A percentile compares a stretch with the other conserved stretches of the same genome.
Conservation (phyloP, 805 yeast genomes). For the Pichia nakasei region DNA sequence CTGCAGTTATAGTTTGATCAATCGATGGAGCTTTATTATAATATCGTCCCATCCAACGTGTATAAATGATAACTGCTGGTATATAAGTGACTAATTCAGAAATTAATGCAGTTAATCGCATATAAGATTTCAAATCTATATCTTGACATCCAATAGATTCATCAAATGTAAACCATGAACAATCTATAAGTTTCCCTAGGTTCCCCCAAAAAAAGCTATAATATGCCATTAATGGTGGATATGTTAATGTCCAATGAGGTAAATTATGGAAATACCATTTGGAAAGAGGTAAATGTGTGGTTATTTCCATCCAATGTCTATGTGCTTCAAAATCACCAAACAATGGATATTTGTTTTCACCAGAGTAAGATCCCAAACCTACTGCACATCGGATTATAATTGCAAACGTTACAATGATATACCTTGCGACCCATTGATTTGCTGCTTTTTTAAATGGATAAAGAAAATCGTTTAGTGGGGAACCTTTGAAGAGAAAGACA, state of each 20-base stretch:
- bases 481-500: conserved; percentile 29
- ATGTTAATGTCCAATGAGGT: conserved; percentile 93
- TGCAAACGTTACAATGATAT: conserved; percentile 64
- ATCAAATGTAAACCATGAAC: conserved; percentile 69
- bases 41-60: conserved; percentile 61
- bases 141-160: conserved; percentile 70
- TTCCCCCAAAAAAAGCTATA: conserved; percentile 78
- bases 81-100: conserved; percentile 69
- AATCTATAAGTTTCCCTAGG: conserved; percentile 55
- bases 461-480: conserved; percentile 74
- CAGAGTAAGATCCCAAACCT: conserved; percentile 85
- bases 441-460: conserved; percentile 71
- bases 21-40: conserved; percentile 44
- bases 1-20: conserved; percentile 68
- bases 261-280: conserved; percentile 88
- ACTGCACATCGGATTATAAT: conserved; percentile 73
- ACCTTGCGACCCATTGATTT: conserved; percentile 86
- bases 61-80: conserved; percentile 70
- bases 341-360: conserved; percentile 62
- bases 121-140: conserved; percentile 60
- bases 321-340: conserved; percentile 97
- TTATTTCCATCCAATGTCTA: conserved; percentile 95
- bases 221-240: conserved; percentile 93
- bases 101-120: conserved; percentile 71
- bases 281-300: conserved; percentile 60